Evolutionary conservation across 2,329 filamentous ascomycete species (phyloP).

Genomic region (Domatiomyces globalis): DNA sequence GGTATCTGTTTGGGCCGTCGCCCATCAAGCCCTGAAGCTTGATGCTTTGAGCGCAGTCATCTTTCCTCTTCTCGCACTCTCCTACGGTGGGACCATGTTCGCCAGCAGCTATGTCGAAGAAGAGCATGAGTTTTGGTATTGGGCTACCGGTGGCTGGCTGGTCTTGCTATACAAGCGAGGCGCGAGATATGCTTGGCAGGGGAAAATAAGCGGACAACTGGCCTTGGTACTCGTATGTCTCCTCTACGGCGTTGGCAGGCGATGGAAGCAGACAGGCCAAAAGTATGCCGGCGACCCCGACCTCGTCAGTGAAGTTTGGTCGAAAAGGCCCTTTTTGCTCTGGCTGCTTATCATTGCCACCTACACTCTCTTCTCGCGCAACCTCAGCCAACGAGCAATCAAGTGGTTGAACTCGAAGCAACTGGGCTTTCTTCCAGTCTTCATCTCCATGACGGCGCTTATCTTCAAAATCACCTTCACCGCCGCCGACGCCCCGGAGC

Average conservation of each 20-base stretch:
- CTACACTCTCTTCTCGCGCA: conserved; percentile 47
- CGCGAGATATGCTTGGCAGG: conserved; percentile 2
- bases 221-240: conserved; percentile 39
- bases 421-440: conserved; percentile 14
- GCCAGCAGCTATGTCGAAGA: conserved; percentile 96
- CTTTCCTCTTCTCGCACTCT: conserved; percentile 39
- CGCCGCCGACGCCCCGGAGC: conserved; percentile 71
- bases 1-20: conserved; percentile 17
- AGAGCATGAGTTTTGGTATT: conserved; percentile 99
- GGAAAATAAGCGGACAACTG: conserved; percentile 2
- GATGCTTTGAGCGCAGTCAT: conserved; percentile 17
- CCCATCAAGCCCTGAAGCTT: conserved; percentile 16
- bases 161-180: conserved; percentile 27
- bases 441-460: conserved; percentile 44
- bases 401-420: conserved; percentile 12
- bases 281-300: conserved; percentile 88
- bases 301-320: conserved; percentile 59
- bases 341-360: conserved; percentile 59
- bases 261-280: conserved; percentile 96
- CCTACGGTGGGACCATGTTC: conserved; percentile 86
- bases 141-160: conserved; percentile 45
- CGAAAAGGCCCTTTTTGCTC: conserved; percentile 49
- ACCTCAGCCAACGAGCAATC: conserved; percentile 26
- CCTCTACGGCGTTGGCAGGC: conserved; percentile 51
- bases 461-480: conserved; percentile 87